Conservation (phyloP, 2,329 filamentous ascomycete genomes). For the Lanzia echinophila region DNA sequence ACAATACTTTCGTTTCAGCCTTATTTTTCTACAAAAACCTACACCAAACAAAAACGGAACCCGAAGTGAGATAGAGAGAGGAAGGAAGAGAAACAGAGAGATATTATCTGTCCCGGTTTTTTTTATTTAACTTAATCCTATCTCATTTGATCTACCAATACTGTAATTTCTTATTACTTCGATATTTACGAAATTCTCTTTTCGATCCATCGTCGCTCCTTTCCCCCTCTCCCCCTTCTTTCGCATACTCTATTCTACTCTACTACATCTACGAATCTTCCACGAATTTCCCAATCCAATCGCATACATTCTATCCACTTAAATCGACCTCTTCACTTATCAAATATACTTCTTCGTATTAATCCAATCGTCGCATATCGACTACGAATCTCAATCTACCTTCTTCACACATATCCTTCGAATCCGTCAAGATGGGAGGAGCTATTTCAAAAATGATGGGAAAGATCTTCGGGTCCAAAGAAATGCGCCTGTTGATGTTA, state of each 20-base stretch:
- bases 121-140: no score
- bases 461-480: slow-evolving; percentile 98
- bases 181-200: no score
- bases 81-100: no score
- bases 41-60: no score
- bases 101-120: no score
- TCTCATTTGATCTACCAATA: background rate
- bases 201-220: background rate
- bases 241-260: background rate
- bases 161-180: background rate
- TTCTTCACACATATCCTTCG: background rate
- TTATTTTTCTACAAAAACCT: background rate
- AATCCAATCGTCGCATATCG: background rate
- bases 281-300: background rate
- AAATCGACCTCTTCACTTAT: no score
- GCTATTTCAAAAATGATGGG: slow-evolving; percentile 94
- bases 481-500: slow-evolving; percentile 98
- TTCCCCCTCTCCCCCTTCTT: background rate
- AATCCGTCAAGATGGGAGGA: slow-evolving; percentile 62
- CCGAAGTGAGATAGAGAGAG: no score
- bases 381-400: background rate
- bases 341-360: no score
- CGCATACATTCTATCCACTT: background rate
- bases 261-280: background rate
- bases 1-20: slow-evolving; percentile 5